Evolutionary conservation across 2,329 filamentous ascomycete genomes (phyloP).

Genomic region (Beauveria varroae): DNA sequence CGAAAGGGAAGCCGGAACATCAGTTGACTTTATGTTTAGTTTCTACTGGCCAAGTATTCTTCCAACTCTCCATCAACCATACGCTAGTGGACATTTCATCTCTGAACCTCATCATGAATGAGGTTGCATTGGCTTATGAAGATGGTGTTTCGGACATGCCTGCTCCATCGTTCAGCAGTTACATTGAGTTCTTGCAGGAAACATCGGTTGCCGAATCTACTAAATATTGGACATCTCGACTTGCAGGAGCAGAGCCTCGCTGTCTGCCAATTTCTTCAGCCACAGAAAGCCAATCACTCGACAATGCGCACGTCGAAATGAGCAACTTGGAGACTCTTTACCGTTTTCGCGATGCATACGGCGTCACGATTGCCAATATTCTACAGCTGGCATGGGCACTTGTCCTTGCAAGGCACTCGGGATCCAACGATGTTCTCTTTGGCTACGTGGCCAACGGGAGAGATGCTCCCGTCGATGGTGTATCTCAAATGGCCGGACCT

Average conservation of each 20-base stretch:
- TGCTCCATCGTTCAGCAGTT: not conserved
- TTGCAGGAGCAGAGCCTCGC: not conserved
- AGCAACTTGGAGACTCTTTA: not conserved
- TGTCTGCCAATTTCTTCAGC: not conserved
- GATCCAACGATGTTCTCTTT: constrained; percentile 11
- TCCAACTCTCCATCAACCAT: not conserved
- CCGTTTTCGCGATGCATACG: not conserved
- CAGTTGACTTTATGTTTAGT: not conserved
- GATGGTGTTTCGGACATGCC: not conserved
- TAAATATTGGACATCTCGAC: not conserved
- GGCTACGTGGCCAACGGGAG: constrained; percentile 7
- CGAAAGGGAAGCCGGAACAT: not conserved
- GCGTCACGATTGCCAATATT: constrained; percentile 28
- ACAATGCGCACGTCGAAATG: not conserved
- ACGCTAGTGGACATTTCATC: not conserved
- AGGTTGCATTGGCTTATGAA: not conserved
- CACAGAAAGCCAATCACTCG: not conserved
- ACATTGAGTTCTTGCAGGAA: constrained; percentile 1
- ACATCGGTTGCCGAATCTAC: not conserved
- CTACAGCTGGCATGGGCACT: constrained; percentile 7
- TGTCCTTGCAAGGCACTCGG: constrained; percentile 3
- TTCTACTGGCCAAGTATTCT: not conserved
- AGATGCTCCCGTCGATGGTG: constrained; percentile 9
- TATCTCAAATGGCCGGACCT: constrained; percentile 12
- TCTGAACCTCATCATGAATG: not conserved